Evolutionary conservation across 192 early-diverging fungal species (phyloP), one percentile per base, ranked within the genome.

Genomic region (Backusella australiensis): DNA sequence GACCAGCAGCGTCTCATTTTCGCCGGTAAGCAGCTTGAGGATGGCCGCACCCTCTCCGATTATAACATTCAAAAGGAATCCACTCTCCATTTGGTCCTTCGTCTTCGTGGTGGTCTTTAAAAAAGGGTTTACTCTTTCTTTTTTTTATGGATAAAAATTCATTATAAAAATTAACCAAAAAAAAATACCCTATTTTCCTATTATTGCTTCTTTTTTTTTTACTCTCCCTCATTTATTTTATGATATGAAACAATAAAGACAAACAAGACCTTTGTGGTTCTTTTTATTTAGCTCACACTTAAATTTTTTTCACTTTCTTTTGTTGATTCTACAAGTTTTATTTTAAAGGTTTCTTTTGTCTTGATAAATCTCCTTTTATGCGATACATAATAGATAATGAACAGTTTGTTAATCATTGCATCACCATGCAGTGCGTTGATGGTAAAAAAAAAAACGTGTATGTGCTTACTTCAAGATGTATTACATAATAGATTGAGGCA

Each of bases 61-160:
- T 93, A 94, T 85, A 93, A 94, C 85, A 91, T 93, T 78, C 91
- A 92, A 82, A 92, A 93, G 86, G 92, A 92, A 77, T 93, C 92
- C 29, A 94, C 91, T 7, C 87, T 92, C 15, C 91, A 94, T 69
- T 75, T 93, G 68, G 92, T 94, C 15, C 86, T 94, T 21, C 91
- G 92, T 78, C 88, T 94, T 77, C 93, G 93, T 82, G 93, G 90
- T 89, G 92, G 91, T 92, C n/a, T 49, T 49, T 49, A 44, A 42
- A 71, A 71, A 32, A 71, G 9, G n/a, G 19, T 11, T 7, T 1
- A 8, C n/a, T 23, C n/a, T 23, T 21, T 8, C 8, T 29, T 29
- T 21, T 56, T 52, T 52, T 56, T 56, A 56, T 56, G 53, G n/a
- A 23, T n/a, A 59, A 59, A 63, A 63, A 23, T 56, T 56, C 8